Base-by-base conservation (phyloP, 2,329 filamentous ascomycete species). In the Botrytis paeoniae region DNA sequence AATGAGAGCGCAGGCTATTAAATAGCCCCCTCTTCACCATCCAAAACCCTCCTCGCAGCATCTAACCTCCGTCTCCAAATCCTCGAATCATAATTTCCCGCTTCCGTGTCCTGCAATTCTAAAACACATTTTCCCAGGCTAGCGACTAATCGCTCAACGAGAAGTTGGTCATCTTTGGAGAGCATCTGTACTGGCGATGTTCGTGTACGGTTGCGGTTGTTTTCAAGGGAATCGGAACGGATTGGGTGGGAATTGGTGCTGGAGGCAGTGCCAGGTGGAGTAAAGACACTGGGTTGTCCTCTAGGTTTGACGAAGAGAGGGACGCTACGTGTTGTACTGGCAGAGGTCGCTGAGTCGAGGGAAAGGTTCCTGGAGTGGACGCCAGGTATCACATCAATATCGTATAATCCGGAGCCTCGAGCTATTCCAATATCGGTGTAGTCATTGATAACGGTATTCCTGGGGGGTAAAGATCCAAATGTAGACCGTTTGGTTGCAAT, bases 51-150 rank as follows among this genome's bases (percentile, higher is more conserved):
- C 74, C 90, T 89, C 8, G 94, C 94, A 70, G 89, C 88, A 76
- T 97, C 93, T 69, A 97, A 86, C 76, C 92, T 86, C 75, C 92
- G 85, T 74, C 93, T 86, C 81, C 92, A 89, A 74, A 91, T 85
- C 71, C 90, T 85, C 68, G 86, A 87, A 77, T 93, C 88, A 74
- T 88, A 82, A 77, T 86, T 85, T 73, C 86, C 82, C 76, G 83
- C 83, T 76, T 88, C 84, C 69, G 85, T 82, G 82, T 92, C 85
- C 73, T 87, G 84, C 75, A 91, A 77, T 43, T 85, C 87, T 14
- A 90, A 80, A 1, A 91, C 88, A 73, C 89, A 91, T 76, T 86
- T 85, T 22, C 89, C 89, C 0, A 91, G 82, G 75, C 85, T 87
- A 2, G 85, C 88, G 37, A 91, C 87, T 3, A 91, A 82, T 69